phyloP scores from a whole-genome alignment of 2,329 filamentous ascomycete genomes.

The Trichophyton rubrum region DNA sequence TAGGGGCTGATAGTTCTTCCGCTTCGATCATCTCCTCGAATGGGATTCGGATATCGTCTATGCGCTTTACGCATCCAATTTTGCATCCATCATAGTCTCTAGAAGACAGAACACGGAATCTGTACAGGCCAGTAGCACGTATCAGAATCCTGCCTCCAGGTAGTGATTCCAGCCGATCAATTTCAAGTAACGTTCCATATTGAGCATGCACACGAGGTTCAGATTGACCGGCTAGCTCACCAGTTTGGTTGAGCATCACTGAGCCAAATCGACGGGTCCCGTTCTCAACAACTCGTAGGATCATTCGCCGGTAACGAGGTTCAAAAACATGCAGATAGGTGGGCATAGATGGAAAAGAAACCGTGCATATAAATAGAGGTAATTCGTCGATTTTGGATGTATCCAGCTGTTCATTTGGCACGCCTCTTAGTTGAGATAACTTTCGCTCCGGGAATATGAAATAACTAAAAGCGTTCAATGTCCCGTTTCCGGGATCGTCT shows the following conservation, averaged over 20 bases:
- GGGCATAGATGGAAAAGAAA: slow-evolving; percentile 65
- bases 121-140: slow-evolving; percentile 61
- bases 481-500: slow-evolving; percentile 47
- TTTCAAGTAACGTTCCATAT: slow-evolving; percentile 66
- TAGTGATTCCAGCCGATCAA: slow-evolving; percentile 60
- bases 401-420: slow-evolving; percentile 45
- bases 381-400: slow-evolving; percentile 40
- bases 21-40: slow-evolving; percentile 70
- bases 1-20: slow-evolving; percentile 42
- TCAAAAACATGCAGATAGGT: slow-evolving; percentile 88
- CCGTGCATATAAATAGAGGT: slow-evolving; percentile 67
- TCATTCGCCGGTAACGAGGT: slow-evolving; percentile 82
- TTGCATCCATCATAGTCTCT: slow-evolving; percentile 64
- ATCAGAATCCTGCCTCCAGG: slow-evolving; percentile 71
- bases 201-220: slow-evolving; percentile 50
- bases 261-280: slow-evolving; percentile 71
- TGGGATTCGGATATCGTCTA: slow-evolving; percentile 69
- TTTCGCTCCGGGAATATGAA: slow-evolving; percentile 59
- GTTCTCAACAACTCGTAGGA: slow-evolving; percentile 58
- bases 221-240: slow-evolving; percentile 8
- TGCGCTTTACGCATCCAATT: slow-evolving; percentile 59
- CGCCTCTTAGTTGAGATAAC: slow-evolving; percentile 42
- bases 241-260: slow-evolving; percentile 54
- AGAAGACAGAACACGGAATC: slow-evolving; percentile 56
- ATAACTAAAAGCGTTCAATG: slow-evolving; percentile 51